Evolutionary conservation across 257 asterid genomes (phyloP).

Genomic region (Solanum rostratum): DNA sequence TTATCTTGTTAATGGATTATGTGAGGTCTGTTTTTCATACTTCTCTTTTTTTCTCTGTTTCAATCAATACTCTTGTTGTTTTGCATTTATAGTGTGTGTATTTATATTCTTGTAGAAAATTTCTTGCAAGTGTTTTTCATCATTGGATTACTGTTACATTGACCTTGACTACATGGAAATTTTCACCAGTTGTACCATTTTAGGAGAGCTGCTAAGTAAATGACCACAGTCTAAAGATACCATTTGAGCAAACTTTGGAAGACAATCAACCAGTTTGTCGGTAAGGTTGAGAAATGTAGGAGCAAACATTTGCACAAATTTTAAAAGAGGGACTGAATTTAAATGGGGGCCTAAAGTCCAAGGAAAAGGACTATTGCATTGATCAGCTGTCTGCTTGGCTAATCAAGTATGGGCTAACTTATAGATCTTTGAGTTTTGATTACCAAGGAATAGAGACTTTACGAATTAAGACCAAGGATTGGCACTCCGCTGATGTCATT

Average conservation of each 20-base stretch:
- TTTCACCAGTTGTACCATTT: neutral
- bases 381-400: neutral
- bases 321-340: neutral
- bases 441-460: neutral
- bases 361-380: neutral
- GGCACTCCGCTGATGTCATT: neutral
- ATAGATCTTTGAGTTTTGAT: too few species aligned
- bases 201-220: neutral
- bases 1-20: slow-evolving; percentile 82
- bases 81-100: too few species aligned
- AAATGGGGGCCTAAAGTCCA: neutral
- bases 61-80: neutral
- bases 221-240: neutral
- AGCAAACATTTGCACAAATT: neutral
- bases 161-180: neutral
- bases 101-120: neutral
- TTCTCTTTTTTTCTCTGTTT: neutral
- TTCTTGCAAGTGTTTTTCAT: neutral
- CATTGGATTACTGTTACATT: neutral
- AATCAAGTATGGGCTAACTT: neutral
- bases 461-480: neutral
- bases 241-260: neutral
- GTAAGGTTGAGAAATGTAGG: neutral
- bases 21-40: slow-evolving; percentile 56
- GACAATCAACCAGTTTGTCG: neutral